Conservation (phyloP, 257 asterid species). For the Solanum corneliomulleri region DNA sequence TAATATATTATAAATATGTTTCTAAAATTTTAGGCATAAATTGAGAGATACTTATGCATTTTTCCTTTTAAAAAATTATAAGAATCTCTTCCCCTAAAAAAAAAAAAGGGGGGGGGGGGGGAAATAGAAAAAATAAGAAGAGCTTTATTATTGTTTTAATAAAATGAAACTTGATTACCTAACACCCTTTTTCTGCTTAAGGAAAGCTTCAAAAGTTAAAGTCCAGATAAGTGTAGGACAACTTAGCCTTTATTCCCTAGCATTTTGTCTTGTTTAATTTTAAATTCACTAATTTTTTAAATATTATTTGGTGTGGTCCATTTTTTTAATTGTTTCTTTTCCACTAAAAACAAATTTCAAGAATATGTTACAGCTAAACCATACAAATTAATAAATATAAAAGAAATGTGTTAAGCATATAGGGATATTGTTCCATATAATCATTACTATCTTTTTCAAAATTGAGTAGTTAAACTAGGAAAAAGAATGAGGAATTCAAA, state of each 20-base stretch:
- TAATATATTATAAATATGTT: no score
- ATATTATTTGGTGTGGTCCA: background rate
- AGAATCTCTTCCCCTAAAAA: background rate
- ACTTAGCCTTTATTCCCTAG: background rate
- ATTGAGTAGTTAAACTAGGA: background rate
- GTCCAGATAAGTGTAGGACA: background rate
- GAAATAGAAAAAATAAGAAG: background rate
- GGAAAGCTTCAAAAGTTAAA: background rate
- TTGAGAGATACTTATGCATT: rapidly evolving
- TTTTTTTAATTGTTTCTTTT: background rate
- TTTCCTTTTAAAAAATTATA: no score
- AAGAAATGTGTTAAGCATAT: background rate
- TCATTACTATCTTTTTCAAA: background rate
- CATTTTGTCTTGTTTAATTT: background rate
- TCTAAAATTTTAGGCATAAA: no score
- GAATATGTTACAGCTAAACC: background rate
- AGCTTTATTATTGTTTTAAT: background rate
- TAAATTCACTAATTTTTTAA: background rate
- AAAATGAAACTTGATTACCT: background rate
- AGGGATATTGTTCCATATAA: background rate
- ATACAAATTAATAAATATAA: no score
- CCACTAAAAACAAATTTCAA: background rate
- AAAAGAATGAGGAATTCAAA: background rate
- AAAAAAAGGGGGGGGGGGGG: rapidly evolving
- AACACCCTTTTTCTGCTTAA: background rate